phyloP scores from a whole-genome alignment of 2,329 filamentous ascomycete species.

The Myotisia sp. region DNA sequence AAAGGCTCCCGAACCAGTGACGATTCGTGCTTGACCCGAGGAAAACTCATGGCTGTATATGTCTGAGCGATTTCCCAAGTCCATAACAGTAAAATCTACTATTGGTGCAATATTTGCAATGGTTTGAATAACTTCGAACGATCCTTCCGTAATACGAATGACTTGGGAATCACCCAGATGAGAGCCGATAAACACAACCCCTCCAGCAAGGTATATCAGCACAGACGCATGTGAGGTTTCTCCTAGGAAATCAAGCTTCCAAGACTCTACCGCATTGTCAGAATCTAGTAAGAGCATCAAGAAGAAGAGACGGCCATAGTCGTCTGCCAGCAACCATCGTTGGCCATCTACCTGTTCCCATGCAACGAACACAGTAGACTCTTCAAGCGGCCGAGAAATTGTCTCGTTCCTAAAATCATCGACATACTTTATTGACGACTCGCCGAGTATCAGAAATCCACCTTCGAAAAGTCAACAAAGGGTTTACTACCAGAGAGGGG shows the following conservation, averaged over 20 bases:
- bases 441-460: slow-evolving; percentile 60
- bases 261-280: slow-evolving; percentile 53
- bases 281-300: slow-evolving; percentile 58
- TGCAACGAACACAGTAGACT: slow-evolving; percentile 75
- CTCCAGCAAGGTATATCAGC: slow-evolving; percentile 56
- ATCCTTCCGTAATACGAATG: slow-evolving; percentile 47
- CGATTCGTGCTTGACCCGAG: slow-evolving; percentile 82
- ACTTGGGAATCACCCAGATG: slow-evolving; percentile 89
- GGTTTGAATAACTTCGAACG: slow-evolving; percentile 56
- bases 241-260: slow-evolving; percentile 55
- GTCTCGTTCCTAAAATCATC: slow-evolving; percentile 58
- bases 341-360: slow-evolving; percentile 76
- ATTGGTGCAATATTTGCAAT: slow-evolving; percentile 80
- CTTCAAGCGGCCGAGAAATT: slow-evolving; percentile 50
- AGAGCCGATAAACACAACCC: slow-evolving; percentile 72
- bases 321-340: slow-evolving; percentile 77
- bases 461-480: slow-evolving; percentile 30
- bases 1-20: slow-evolving; percentile 82
- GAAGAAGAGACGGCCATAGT: slow-evolving; percentile 76
- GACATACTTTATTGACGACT: slow-evolving; percentile 72
- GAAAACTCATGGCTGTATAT: slow-evolving; percentile 78
- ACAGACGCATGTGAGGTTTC: slow-evolving; percentile 60
- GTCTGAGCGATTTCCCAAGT: slow-evolving; percentile 73
- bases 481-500: too few species aligned
- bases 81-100: slow-evolving; percentile 89